A percentile compares a stretch with the other conserved stretches of the same genome.
Conservation (phyloP, 202 grass and related monocot species). For the Panicum virgatum region DNA sequence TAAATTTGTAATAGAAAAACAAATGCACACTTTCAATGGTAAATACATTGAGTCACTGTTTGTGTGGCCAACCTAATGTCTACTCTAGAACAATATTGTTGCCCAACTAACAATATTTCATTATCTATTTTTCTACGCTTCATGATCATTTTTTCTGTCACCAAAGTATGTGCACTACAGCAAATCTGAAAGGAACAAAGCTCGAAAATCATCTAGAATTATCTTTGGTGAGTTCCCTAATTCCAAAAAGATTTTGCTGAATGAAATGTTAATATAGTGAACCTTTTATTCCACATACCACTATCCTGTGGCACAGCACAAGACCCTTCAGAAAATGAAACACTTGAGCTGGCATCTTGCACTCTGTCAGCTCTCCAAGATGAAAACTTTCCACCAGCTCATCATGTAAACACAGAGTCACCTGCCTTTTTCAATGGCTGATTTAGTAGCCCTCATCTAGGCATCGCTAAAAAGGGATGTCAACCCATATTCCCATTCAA, state of each 20-base stretch:
- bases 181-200: background rate
- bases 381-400: constrained; percentile 37
- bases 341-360: constrained; percentile 19
- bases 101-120: background rate
- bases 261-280: constrained; percentile 28
- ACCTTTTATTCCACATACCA: constrained; percentile 56
- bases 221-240: background rate
- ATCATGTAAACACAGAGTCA: constrained; percentile 32
- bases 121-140: background rate
- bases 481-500: constrained; percentile 38
- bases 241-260: background rate
- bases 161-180: background rate
- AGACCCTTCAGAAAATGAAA: constrained; percentile 42
- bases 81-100: background rate
- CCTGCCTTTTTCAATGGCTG: constrained; percentile 4
- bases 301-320: constrained; percentile 42
- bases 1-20: background rate
- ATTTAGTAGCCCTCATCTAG: constrained; percentile 24
- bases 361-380: constrained; percentile 23
- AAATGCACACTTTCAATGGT: background rate
- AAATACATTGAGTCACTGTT: background rate
- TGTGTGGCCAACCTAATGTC: background rate
- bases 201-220: constrained; percentile 1
- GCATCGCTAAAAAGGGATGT: constrained; percentile 34
- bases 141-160: background rate